These are phyloP conservation scores for Saussurea involucrata DNA, from an alignment of 129 eudicot genomes.

Conservation along the genomic window DNA sequence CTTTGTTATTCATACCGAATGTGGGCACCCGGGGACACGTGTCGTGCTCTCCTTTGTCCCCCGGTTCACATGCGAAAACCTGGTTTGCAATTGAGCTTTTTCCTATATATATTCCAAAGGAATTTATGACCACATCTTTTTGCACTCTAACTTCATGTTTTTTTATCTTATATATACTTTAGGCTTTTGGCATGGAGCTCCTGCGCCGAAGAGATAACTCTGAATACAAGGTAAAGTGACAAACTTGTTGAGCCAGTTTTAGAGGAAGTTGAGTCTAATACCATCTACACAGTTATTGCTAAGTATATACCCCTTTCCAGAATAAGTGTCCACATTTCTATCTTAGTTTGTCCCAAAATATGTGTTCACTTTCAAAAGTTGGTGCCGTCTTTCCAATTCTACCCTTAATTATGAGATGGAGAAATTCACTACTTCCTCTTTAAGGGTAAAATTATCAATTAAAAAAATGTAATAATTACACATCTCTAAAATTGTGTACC, in stretches of 20 bases:
- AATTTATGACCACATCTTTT: background rate
- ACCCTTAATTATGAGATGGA: background rate
- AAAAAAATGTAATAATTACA: background rate
- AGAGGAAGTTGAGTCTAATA: background rate
- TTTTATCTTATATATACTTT: conserved; percentile 9
- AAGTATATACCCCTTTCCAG: background rate
- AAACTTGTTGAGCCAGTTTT: background rate
- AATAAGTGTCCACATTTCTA: background rate
- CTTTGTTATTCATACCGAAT: too few species aligned
- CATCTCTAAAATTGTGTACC: background rate
- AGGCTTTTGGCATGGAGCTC: conserved; percentile 99
- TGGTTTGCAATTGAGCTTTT: too few species aligned
- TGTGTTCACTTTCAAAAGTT: background rate
- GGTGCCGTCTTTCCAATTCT: background rate
- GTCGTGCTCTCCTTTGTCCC: too few species aligned
- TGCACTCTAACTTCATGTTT: background rate
- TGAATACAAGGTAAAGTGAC: conserved; percentile 71
- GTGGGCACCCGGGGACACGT: too few species aligned
- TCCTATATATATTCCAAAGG: background rate
- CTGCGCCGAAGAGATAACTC: conserved; percentile 82
- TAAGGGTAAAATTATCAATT: background rate
- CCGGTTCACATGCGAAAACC: too few species aligned
- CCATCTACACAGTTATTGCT: background rate
- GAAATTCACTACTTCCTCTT: background rate
- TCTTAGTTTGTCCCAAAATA: background rate